These are phyloP conservation scores for Clitocybe nebularis DNA, from an alignment of 1,284 basidiomycete species.

Conservation along the genomic window DNA sequence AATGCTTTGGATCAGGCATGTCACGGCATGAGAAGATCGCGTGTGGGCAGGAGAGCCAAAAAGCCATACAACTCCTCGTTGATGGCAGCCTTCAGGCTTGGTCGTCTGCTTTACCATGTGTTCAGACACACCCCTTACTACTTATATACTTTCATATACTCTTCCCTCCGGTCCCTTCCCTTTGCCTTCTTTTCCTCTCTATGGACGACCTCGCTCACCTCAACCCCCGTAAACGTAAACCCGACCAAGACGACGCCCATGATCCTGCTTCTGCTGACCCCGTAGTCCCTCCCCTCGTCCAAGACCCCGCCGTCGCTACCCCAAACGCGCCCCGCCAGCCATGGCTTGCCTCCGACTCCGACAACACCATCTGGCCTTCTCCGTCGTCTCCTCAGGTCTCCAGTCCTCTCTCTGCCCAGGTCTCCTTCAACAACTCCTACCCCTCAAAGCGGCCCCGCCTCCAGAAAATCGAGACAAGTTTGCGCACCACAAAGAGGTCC, in stretches of 20 bases:
- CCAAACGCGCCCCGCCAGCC: constrained; percentile 31
- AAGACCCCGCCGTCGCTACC: constrained; percentile 16
- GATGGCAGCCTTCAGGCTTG: constrained; percentile 6
- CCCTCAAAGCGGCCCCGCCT: constrained; percentile 38
- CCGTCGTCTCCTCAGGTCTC: constrained; percentile 29
- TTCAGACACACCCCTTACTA: constrained; percentile 31
- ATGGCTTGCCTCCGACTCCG: constrained; percentile 25
- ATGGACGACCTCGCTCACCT: constrained; percentile 53
- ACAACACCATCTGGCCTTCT: constrained; percentile 27
- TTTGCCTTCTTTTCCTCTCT: constrained; percentile 24
- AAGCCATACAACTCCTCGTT: constrained; percentile 3
- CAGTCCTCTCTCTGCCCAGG: constrained; percentile 25
- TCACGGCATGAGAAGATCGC: constrained; percentile 29
- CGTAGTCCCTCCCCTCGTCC: constrained; percentile 21
- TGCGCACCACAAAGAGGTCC: constrained; percentile 17
- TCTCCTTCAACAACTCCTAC: constrained; percentile 25
- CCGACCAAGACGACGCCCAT: constrained; percentile 40
- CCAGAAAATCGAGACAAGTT: constrained; percentile 31
- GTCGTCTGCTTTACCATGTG: constrained; percentile 31
- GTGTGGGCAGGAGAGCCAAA: constrained; percentile 20
- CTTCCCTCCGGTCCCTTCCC: constrained; percentile 15
- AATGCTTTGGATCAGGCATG: constrained; percentile 28
- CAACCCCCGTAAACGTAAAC: constrained; percentile 55
- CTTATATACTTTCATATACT: constrained; percentile 35
- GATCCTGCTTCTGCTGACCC: constrained; percentile 23